Percentiles rank a stretch among this genome's conserved stretches.
Evolutionary conservation across 2,329 filamentous ascomycete genomes (phyloP).

Genomic region (Penicillium brasilianum): DNA sequence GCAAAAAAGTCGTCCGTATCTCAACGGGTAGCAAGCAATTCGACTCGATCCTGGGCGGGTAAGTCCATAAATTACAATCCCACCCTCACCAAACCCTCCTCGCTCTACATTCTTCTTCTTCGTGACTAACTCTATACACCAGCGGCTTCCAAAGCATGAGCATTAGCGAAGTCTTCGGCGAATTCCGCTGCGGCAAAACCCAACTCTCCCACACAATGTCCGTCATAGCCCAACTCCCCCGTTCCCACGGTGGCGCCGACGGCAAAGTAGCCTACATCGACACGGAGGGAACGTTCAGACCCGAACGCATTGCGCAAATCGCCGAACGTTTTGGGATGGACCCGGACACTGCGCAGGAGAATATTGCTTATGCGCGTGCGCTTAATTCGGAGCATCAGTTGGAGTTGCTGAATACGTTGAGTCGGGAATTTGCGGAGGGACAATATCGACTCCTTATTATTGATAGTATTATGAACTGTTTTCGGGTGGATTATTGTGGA

Average conservation of each 20-base stretch:
- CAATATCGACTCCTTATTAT: conserved; percentile 70
- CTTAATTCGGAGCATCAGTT: conserved; percentile 70
- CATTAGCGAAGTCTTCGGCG: conserved; percentile 61
- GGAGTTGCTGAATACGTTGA: conserved; percentile 66
- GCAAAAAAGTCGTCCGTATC: conserved; percentile 67
- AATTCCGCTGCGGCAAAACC: conserved; percentile 67
- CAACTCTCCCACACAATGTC: conserved; percentile 72
- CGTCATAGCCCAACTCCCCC: conserved; percentile 62
- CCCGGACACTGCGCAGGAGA: conserved; percentile 64
- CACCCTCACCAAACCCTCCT: background rate
- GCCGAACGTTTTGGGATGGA: conserved; percentile 69
- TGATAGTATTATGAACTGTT: conserved; percentile 73
- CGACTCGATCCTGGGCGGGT: conserved; percentile 68
- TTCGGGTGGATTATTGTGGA: conserved; percentile 69
- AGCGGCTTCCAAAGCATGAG: conserved; percentile 73
- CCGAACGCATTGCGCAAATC: conserved; percentile 70
- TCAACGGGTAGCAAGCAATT: conserved; percentile 73
- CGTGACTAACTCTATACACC: background rate
- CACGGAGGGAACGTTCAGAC: conserved; percentile 69
- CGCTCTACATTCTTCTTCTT: background rate
- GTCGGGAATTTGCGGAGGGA: conserved; percentile 65
- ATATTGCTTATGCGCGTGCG: conserved; percentile 69
- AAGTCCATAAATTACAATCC: conserved; percentile 18
- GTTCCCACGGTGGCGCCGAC: conserved; percentile 68
- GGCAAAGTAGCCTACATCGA: conserved; percentile 74